phyloP scores from a whole-genome alignment of 2,329 filamentous ascomycete genomes.

The Beauveria bassiana region DNA sequence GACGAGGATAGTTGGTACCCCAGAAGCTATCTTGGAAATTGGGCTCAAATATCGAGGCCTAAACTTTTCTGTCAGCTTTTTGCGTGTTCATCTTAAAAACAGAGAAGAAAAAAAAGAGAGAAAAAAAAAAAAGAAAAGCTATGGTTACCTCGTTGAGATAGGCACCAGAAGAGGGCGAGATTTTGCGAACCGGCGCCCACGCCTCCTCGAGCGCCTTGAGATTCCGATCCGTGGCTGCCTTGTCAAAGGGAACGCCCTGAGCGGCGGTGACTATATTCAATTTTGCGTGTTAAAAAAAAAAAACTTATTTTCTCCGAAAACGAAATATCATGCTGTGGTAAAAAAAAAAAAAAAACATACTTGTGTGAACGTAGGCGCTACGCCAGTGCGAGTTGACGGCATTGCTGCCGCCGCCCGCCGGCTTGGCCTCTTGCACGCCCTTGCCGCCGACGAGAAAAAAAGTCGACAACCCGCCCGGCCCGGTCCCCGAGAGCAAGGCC shows the following conservation, averaged over 20 bases:
- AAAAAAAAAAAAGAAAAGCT: not conserved
- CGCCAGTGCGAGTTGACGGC: conserved; percentile 40
- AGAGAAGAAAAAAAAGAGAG: too few relatives aligned
- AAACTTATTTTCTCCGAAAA: too few relatives aligned
- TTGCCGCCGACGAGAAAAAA: conserved; percentile 36
- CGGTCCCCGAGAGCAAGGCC: conserved; percentile 29
- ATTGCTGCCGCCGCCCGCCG: conserved; percentile 37
- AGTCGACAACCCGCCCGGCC: conserved; percentile 21
- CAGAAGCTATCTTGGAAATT: conserved; percentile 34
- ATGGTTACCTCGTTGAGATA: conserved; percentile 37
- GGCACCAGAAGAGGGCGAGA: conserved; percentile 34
- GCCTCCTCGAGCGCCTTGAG: conserved; percentile 19
- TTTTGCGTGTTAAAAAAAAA: too few relatives aligned
- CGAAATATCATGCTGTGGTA: too few relatives aligned
- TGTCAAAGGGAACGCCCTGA: conserved; percentile 25
- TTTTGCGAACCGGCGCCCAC: conserved; percentile 28
- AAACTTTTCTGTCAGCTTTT: rapidly evolving
- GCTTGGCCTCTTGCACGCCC: conserved; percentile 34
- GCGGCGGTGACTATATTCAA: conserved; percentile 19
- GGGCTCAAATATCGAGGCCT: conserved; percentile 30
- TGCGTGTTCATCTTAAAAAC: not conserved
- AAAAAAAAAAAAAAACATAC: conserved; percentile 15
- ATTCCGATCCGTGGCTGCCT: conserved; percentile 20
- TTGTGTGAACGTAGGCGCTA: conserved; percentile 28
- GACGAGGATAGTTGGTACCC: conserved; percentile 36